phyloP scores from a whole-genome alignment of 345 rosid genomes.

The Sonneratia alba region DNA sequence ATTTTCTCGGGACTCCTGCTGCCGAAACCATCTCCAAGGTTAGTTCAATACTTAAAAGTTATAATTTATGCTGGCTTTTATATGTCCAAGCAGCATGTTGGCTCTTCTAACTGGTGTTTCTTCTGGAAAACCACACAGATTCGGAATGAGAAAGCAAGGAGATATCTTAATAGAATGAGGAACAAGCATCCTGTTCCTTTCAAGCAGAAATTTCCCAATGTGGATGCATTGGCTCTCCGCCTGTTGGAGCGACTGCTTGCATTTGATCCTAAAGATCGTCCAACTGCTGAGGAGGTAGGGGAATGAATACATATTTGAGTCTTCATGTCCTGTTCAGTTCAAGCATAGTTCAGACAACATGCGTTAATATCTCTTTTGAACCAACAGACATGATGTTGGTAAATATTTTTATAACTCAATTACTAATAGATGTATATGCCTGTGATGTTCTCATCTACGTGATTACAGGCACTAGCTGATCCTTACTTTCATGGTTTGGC shows the following conservation, averaged over 20 bases:
- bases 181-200: constrained; percentile 75
- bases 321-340: background rate
- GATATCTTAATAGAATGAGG: constrained; percentile 88
- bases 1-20: constrained; percentile 88
- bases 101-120: background rate
- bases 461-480: constrained; percentile 78
- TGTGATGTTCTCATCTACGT: constrained; percentile 9
- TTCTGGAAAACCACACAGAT: constrained; percentile 40
- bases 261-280: constrained; percentile 96
- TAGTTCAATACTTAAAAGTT: constrained; percentile 12
- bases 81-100: background rate
- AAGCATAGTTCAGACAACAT: background rate
- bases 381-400: background rate
- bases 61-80: background rate
- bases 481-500: constrained; percentile 81
- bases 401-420: background rate
- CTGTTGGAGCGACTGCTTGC: constrained; percentile 78
- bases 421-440: background rate
- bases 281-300: constrained; percentile 69
- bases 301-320: background rate
- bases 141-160: constrained; percentile 93
- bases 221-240: constrained; percentile 71
- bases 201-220: constrained; percentile 69
- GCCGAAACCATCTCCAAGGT: constrained; percentile 72
- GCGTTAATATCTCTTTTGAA: background rate